A percentile compares a stretch with the other conserved stretches of the same genome.
These are phyloP conservation scores for Dactylonectria macrodidyma DNA, from an alignment of 2,329 filamentous ascomycete species.

Conservation along the genomic window DNA sequence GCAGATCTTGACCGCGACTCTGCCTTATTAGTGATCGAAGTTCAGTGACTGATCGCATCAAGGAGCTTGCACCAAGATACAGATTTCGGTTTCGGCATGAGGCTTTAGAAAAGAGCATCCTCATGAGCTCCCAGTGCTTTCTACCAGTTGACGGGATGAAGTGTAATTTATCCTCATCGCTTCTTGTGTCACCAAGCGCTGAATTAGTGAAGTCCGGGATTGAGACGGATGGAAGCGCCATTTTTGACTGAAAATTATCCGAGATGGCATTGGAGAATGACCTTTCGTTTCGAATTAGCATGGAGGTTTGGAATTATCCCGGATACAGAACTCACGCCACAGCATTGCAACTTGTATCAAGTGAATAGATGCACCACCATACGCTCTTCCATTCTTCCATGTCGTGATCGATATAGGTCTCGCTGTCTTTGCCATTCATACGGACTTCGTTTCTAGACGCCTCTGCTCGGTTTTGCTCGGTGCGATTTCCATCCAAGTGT, in stretches of 20 bases:
- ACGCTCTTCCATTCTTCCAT: conserved; percentile 7
- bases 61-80: neutral
- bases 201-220: no score
- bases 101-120: neutral
- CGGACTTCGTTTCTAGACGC: neutral
- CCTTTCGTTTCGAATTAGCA: neutral
- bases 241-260: neutral
- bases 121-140: neutral
- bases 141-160: neutral
- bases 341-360: neutral
- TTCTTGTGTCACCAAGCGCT: no score
- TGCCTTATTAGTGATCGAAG: neutral
- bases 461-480: neutral
- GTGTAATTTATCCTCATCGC: neutral
- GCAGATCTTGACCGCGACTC: neutral
- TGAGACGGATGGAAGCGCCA: no score
- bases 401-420: neutral
- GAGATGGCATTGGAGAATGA: neutral
- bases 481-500: no score
- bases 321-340: neutral
- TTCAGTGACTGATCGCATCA: neutral
- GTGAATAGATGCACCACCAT: neutral
- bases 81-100: neutral
- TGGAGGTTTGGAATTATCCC: no score
- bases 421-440: no score